Evolutionary conservation across 306 rosid species (phyloP).

Genomic region (Spatholobus suberectus): DNA sequence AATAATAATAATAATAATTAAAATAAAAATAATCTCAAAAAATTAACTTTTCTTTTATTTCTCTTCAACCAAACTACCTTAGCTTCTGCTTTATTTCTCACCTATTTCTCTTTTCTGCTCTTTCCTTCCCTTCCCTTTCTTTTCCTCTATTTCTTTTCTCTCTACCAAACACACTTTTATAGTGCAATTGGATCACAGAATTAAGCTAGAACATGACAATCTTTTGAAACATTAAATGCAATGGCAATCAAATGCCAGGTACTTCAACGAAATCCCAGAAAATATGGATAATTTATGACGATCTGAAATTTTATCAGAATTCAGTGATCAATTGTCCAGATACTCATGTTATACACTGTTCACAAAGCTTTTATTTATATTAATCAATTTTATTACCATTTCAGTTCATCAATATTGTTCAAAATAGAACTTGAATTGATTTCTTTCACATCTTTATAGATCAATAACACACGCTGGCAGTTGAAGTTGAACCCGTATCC

Average conservation of each 20-base stretch:
- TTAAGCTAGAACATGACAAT: neutral
- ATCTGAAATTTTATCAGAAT: constrained; percentile 15
- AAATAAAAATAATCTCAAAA: too few species aligned
- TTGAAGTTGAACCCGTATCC: constrained; percentile 52
- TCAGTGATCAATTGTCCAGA: neutral
- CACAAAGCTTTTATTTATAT: constrained; percentile 30
- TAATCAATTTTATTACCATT: neutral
- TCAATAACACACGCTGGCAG: constrained; percentile 60
- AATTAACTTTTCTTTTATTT: too few species aligned
- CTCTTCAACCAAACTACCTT: too few species aligned
- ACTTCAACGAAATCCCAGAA: neutral
- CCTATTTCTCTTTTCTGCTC: too few species aligned
- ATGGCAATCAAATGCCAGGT: neutral
- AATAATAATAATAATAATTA: too few species aligned
- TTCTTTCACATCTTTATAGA: constrained; percentile 7
- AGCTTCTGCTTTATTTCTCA: too few species aligned
- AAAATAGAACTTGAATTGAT: constrained; percentile 31
- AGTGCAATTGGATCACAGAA: neutral
- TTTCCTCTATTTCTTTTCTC: too few species aligned
- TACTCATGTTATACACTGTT: constrained; percentile 25
- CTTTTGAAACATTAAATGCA: neutral
- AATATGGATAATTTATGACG: constrained; percentile 8
- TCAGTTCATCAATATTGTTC: constrained; percentile 32
- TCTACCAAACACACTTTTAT: too few species aligned
- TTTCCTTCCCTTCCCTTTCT: too few species aligned